Evolutionary conservation across 805 yeast species (phyloP).

Genomic region (Cephaloascus albidus): DNA sequence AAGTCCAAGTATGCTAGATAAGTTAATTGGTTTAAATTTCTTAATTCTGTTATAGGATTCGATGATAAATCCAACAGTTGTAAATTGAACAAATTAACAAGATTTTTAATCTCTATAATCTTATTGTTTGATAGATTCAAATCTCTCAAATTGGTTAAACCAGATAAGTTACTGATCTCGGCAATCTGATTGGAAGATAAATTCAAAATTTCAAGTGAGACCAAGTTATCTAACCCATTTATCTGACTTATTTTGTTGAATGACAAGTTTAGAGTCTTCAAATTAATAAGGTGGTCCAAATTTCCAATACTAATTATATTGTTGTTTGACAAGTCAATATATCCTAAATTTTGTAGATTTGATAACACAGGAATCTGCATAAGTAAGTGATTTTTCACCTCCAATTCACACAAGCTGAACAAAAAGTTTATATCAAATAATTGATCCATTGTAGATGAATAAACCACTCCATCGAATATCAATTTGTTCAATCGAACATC

Average conservation of each 20-base stretch:
- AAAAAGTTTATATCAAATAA: background rate
- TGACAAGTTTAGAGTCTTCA: constrained; percentile 67
- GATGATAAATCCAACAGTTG: constrained; percentile 90
- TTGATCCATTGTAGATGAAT: background rate
- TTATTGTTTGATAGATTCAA: constrained; percentile 90
- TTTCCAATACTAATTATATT: constrained; percentile 15
- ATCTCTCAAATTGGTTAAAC: constrained; percentile 47
- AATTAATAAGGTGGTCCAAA: constrained; percentile 47
- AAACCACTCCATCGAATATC: background rate
- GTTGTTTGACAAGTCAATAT: background rate
- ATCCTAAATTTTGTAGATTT: background rate
- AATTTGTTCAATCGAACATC: background rate
- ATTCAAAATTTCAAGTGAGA: constrained; percentile 57
- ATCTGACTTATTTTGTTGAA: constrained; percentile 85
- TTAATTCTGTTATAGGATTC: constrained; percentile 58
- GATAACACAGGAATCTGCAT: background rate
- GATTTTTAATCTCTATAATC: constrained; percentile 35
- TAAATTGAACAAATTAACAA: constrained; percentile 39
- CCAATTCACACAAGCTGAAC: background rate
- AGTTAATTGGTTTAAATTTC: constrained; percentile 34
- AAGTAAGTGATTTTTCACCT: background rate
- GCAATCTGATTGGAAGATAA: constrained; percentile 84
- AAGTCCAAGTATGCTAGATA: background rate
- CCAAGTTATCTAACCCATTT: constrained; percentile 61
- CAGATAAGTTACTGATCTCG: constrained; percentile 58